Evolutionary conservation across 768 basidiomycete species (phyloP).

Genomic region (Lentinula detonsa): DNA sequence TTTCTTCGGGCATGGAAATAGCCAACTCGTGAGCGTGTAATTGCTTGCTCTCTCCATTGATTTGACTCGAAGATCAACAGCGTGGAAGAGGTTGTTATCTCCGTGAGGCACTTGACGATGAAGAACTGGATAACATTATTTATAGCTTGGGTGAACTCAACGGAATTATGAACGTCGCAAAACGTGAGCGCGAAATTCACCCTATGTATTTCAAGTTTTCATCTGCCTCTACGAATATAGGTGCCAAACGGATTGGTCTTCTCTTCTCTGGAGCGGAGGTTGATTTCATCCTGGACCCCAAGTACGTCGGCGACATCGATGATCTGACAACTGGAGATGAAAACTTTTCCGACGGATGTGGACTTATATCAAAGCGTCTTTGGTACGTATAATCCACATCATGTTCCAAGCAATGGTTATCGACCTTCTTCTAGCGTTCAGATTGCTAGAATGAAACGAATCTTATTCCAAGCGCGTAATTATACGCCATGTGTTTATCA

Average conservation of each 20-base stretch:
- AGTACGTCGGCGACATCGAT: constrained; percentile 44
- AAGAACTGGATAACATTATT: constrained; percentile 52
- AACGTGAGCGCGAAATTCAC: constrained; percentile 30
- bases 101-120: constrained; percentile 45
- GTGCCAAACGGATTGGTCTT: constrained; percentile 64
- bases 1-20: constrained; percentile 69
- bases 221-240: constrained; percentile 23
- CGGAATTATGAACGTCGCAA: constrained; percentile 57
- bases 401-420: not conserved
- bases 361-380: constrained; percentile 49
- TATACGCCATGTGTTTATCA: constrained; percentile 62
- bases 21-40: constrained; percentile 44
- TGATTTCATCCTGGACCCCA: constrained; percentile 49
- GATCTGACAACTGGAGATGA: constrained; percentile 55
- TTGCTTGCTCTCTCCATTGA: not conserved
- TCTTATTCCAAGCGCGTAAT: constrained; percentile 46
- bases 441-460: constrained; percentile 46
- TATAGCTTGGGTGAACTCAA: constrained; percentile 54
- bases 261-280: constrained; percentile 60
- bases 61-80: constrained; percentile 22
- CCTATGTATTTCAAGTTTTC: too few relatives aligned
- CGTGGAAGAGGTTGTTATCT: constrained; percentile 60
- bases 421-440: constrained; percentile 18
- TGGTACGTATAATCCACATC: constrained; percentile 17
- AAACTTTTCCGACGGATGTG: constrained; percentile 65